Base-by-base conservation (phyloP, 257 asterid genomes). In the Vinca minor region DNA sequence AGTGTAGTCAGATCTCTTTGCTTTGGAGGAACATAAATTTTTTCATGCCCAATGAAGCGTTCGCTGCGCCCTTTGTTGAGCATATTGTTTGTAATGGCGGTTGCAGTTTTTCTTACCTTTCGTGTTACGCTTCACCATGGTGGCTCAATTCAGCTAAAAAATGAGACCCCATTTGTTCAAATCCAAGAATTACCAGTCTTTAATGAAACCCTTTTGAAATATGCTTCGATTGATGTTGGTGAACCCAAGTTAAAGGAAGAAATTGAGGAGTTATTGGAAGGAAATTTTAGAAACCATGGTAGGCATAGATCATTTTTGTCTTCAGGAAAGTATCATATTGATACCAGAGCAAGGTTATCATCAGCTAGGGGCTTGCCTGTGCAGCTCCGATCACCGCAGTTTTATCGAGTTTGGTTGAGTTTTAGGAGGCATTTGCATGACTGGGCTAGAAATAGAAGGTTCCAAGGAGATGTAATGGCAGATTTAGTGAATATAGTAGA, bases 231-330 rank as follows among this genome's bases (percentile, higher is more conserved):
- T 38, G 97, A 92, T 28, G 42, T 79, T 26, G 89, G 78, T 42
- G 98, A 85, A 32, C 71, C 88, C 18, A 73, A 48, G 76, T 74
- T 89, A 77, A 87, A 79, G 82, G 75, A 84, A 42, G 96, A 89
- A 68, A 76, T 92, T 59, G 95, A 85, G 69, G 91, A 78, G 21
- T 60, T 92, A 26, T 18, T 89, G 52, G 93, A 89, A 70, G 95
- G 96, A 59, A 85, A 82, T 59, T 84, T 85, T 74, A 56, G 82
- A 50, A 77, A 63, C 59, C 79, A 88, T 20, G 87, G 88, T 25
- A 77, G 95, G 18, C 95, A 87, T 29, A 79, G 95, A 46, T 85
- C 97, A 5, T 89, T 89, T 66, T 57, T 89, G 59, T 85, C 98
- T 18, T 81, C 97, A 5, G 83, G 88, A 26, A 89, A 74, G 55